Evolutionary conservation across 2,329 filamentous ascomycete species (phyloP), one percentile per base, ranked within the genome.

Genomic region (Corinectria fuckeliana): DNA sequence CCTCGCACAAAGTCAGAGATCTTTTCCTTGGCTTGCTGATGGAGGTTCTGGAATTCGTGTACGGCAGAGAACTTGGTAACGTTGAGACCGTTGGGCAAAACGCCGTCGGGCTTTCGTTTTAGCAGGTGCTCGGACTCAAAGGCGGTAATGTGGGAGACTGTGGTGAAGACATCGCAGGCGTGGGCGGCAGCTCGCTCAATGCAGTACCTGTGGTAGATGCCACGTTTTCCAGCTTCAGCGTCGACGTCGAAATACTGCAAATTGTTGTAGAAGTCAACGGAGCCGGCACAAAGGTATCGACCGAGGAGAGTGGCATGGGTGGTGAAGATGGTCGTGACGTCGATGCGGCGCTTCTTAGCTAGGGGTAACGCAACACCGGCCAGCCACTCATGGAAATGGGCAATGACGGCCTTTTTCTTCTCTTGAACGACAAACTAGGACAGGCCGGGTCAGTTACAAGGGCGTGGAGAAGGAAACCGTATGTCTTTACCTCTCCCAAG

Each of bases 191-290:
- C 94, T 65, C 95, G 90, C 80, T 99, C 95, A 72, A 99, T 96
- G 80, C 95, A 98, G 82, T 98, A 98, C 60, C 95, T 85, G 80
- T 99, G 95, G 81, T 98, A 99, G 75, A 99, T 98, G 58, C 95
- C 95, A 71, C 95, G 91, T 83, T 97, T 98, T 62, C 95, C 95
- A 16, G 95, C 95, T 78, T 99, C 95, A 5, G 92, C 88, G 75
- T 99, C 95, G 26, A 97, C 93, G 74, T 99, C 94, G 73, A 99
- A 98, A 80, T 88, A 91, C 77, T 98, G 94, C 52, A 99, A 85
- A 76, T 98, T 97, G 82, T 98, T 99, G 85, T 99, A 99, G 76
- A 99, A 98, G 76, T 99, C 95, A 63, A 98, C 95, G 0, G 93
- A 97, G 53, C 95, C 95, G 50, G 95, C 95, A 75, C 95, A 98